These are phyloP conservation scores for Trichoderma guizhouense DNA, from an alignment of 2,329 filamentous ascomycete species.

Conservation along the genomic window DNA sequence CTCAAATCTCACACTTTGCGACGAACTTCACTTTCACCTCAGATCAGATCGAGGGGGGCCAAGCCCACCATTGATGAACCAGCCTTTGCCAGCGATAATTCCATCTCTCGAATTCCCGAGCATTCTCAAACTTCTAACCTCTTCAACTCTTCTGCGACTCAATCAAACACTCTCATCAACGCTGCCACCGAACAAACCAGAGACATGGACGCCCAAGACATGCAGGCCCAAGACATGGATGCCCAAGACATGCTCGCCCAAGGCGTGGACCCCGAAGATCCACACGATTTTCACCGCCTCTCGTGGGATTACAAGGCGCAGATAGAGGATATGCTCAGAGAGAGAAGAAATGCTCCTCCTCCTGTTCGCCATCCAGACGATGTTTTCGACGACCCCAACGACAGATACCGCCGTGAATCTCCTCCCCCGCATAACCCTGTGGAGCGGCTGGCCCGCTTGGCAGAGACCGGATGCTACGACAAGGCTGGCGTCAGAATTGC, in stretches of 20 bases:
- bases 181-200: background rate
- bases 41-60: conserved; percentile 11
- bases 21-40: conserved; percentile 31
- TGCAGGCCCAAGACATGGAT: background rate
- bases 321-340: background rate
- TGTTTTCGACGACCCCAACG: conserved; percentile 28
- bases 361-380: conserved; percentile 16
- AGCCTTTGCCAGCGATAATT: background rate
- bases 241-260: no score
- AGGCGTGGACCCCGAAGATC: background rate
- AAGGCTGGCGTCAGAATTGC: conserved; percentile 32
- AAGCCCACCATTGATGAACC: background rate
- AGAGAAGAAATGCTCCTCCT: background rate
- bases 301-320: background rate
- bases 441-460: conserved; percentile 29
- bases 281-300: background rate
- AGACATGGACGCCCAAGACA: background rate
- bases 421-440: conserved; percentile 21
- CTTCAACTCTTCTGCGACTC: background rate
- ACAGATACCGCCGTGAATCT: conserved; percentile 26
- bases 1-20: conserved; percentile 23
- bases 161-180: background rate
- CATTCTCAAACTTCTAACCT: background rate
- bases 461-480: conserved; percentile 26
- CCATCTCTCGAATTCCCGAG: background rate